Base-by-base conservation (phyloP, 305 asterid genomes). In the Fraxinus platypoda region DNA sequence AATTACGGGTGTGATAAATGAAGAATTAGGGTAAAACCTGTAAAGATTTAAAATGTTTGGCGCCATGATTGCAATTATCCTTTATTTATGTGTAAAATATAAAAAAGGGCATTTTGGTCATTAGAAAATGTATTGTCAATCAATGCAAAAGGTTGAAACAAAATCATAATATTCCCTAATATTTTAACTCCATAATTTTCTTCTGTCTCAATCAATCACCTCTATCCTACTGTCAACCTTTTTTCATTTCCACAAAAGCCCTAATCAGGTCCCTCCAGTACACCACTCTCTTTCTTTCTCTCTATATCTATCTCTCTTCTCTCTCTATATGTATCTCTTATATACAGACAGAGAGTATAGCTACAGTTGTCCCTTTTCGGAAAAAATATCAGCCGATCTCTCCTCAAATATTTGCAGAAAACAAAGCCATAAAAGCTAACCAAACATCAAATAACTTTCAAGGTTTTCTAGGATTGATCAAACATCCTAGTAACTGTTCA, bases 171-270 rank as follows among this genome's bases (percentile, higher is more conserved):
- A 89, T 91, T 89, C 90, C 83, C 80, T 78, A 38, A 41, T 78
- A 82, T 80, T 78, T 59, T 68, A 21, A 41, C 52, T 49, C 83
- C 85, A 74, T 74, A 81, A 78, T 76, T 80, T 86, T 86, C 75
- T 80, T 75, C 78, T 81, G 88, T 87, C 91, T 83, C 87, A 77
- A 83, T 87, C 88, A 75, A 76, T 89, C 90, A 83, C 73, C 85
- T 85, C 87, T 75, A 84, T 77, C 88, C 82, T 80, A 84, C 85
- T 88, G 82, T 78, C 81, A 84, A 83, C 88, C 83, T 84, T 86
- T 85, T 84, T 46, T 78, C 82, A 84, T 89, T 89, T 88, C 90
- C 94, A 85, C 88, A 87, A 87, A 91, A 89, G 89, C 92, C 94
- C 91, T 89, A 89, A 89, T 84, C 84, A 80, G 86, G 78, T 33